These are phyloP conservation scores for Exophiala lecanii-corni DNA, from an alignment of 2,329 filamentous ascomycete species.

Conservation along the genomic window DNA sequence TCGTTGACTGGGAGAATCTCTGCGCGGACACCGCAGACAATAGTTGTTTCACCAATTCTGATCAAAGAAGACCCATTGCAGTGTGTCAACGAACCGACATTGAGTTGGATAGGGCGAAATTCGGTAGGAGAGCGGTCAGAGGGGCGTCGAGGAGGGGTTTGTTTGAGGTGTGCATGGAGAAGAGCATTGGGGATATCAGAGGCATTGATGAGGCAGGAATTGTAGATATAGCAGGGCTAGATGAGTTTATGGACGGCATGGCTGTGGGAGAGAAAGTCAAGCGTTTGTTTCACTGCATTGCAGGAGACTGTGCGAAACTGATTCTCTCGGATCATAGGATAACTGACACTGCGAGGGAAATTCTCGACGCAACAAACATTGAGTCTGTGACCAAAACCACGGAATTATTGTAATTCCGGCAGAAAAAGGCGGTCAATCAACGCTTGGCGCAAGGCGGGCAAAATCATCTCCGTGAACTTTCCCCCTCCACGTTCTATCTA, in stretches of 20 bases:
- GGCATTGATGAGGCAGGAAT: slow-evolving; percentile 25
- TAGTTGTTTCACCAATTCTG: slow-evolving; percentile 72
- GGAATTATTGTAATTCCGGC: too few species aligned
- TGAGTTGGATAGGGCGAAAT: slow-evolving; percentile 68
- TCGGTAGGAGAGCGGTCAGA: slow-evolving; percentile 72
- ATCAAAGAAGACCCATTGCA: slow-evolving; percentile 87
- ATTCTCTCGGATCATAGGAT: too few species aligned
- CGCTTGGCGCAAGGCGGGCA: too few species aligned
- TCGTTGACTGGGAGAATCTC: slow-evolving; percentile 74
- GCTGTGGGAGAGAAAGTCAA: neutral
- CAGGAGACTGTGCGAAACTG: too few species aligned
- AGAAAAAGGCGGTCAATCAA: too few species aligned
- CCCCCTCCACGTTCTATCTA: too few species aligned
- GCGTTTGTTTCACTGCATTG: too few species aligned
- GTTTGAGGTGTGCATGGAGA: slow-evolving; percentile 79
- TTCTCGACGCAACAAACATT: too few species aligned
- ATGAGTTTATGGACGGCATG: slow-evolving; percentile 16
- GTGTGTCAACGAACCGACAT: slow-evolving; percentile 80
- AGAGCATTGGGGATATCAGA: slow-evolving; percentile 64
- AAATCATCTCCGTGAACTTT: too few species aligned
- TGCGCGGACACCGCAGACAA: slow-evolving; percentile 86
- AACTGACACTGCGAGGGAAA: too few species aligned
- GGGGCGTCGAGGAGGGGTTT: slow-evolving; percentile 61
- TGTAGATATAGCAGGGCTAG: slow-evolving; percentile 7
- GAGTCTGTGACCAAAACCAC: too few species aligned